phyloP scores from a whole-genome alignment of 306 rosid genomes.

The Luffa aegyptiaca region DNA sequence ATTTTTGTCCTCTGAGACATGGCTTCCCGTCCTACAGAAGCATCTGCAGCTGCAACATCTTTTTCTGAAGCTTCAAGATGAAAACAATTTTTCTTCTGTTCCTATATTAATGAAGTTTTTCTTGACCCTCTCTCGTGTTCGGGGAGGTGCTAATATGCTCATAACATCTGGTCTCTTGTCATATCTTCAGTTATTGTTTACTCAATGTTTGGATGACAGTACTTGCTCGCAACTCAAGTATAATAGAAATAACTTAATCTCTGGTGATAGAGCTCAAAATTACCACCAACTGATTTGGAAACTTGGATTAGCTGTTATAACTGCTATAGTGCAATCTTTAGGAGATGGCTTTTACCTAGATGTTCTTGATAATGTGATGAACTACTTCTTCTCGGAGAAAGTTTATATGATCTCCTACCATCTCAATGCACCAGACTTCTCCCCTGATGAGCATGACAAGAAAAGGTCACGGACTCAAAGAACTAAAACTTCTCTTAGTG shows the following conservation, averaged over 20 bases:
- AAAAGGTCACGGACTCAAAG: conserved; percentile 65
- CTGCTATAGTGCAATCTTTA: conserved; percentile 78
- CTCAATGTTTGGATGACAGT: conserved; percentile 37
- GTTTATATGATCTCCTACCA: conserved; percentile 48
- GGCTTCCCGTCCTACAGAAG: conserved; percentile 71
- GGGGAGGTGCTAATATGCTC: conserved; percentile 91
- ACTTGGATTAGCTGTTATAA: conserved; percentile 75
- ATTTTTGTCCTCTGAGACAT: conserved; percentile 61
- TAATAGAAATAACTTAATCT: conserved; percentile 22
- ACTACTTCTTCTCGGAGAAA: conserved; percentile 75
- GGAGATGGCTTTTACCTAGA: conserved; percentile 61
- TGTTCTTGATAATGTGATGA: conserved; percentile 60
- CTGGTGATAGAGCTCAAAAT: conserved; percentile 36
- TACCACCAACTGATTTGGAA: conserved; percentile 69
- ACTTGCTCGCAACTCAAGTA: conserved; percentile 19
- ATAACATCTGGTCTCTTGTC: conserved; percentile 57
- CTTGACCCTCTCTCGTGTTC: conserved; percentile 71
- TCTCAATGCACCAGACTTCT: conserved; percentile 66
- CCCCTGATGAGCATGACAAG: conserved; percentile 64
- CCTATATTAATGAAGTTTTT: conserved; percentile 69
- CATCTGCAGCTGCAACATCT: conserved; percentile 61
- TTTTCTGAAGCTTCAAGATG: conserved; percentile 65
- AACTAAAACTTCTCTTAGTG: conserved; percentile 44
- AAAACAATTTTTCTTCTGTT: conserved; percentile 29
- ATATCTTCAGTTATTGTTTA: conserved; percentile 51